A percentile compares a stretch with the other conserved stretches of the same genome.
Evolutionary conservation across 768 basidiomycete genomes (phyloP).

Genomic region (Trametes maxima): DNA sequence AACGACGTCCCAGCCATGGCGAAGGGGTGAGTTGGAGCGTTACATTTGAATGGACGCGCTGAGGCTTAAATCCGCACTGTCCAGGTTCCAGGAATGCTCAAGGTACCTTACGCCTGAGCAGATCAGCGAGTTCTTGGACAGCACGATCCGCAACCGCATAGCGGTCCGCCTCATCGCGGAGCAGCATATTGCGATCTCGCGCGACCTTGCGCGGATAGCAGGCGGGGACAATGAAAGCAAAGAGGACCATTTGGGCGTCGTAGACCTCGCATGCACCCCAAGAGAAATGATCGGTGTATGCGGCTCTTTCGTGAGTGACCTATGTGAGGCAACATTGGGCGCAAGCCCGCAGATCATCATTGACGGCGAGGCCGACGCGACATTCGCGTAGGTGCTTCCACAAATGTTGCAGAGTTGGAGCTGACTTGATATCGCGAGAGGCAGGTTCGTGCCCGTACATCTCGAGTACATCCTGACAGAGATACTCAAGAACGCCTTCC

Average conservation of each 20-base stretch:
- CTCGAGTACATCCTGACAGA: slow-evolving; percentile 92
- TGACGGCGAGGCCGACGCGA: slow-evolving; percentile 69
- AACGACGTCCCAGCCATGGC: slow-evolving; percentile 92
- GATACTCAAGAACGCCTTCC: slow-evolving; percentile 88
- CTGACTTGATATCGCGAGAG: too few relatives aligned
- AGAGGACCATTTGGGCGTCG: slow-evolving; percentile 63
- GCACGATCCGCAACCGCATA: slow-evolving; percentile 83
- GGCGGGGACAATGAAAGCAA: slow-evolving; percentile 29
- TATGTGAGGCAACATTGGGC: slow-evolving; percentile 86
- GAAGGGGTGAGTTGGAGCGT: slow-evolving; percentile 61
- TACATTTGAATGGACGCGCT: not conserved
- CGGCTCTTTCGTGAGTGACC: slow-evolving; percentile 77
- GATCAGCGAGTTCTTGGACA: slow-evolving; percentile 79
- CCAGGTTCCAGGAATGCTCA: slow-evolving; percentile 83
- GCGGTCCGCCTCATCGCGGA: slow-evolving; percentile 88
- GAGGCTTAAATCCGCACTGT: not conserved
- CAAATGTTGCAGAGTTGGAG: not conserved
- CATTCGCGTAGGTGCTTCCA: slow-evolving; percentile 67
- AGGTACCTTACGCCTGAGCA: slow-evolving; percentile 83
- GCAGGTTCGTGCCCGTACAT: slow-evolving; percentile 87
- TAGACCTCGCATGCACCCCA: slow-evolving; percentile 74
- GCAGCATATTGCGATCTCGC: slow-evolving; percentile 86
- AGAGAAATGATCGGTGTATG: slow-evolving; percentile 76
- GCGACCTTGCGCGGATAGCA: slow-evolving; percentile 49
- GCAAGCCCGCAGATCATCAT: slow-evolving; percentile 65